A percentile compares a stretch with the other conserved stretches of the same genome.
These are phyloP conservation scores for Marchantia paleacea DNA, from an alignment of 225 moss, liverwort and hornwort genomes.

Conservation along the genomic window DNA sequence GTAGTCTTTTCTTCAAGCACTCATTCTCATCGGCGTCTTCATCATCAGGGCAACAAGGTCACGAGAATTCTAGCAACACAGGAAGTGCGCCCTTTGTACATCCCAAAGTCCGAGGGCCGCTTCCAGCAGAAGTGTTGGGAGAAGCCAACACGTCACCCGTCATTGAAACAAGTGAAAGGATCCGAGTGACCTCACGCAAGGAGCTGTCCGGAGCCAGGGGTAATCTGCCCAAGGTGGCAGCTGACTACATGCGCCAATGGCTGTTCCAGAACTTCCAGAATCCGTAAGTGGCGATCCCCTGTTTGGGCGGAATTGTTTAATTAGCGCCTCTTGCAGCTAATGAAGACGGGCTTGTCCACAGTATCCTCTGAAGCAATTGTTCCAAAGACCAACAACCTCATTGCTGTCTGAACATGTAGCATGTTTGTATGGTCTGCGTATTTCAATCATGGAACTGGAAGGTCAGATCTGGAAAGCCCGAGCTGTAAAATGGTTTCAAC, in stretches of 20 bases:
- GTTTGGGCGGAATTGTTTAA: background rate
- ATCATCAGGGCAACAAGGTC: slow-evolving; percentile 1
- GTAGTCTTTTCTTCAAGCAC: background rate
- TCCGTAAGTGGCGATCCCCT: slow-evolving; percentile 10
- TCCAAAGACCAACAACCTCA: background rate
- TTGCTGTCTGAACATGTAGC: background rate
- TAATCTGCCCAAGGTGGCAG: slow-evolving; percentile 16
- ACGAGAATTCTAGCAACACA: background rate
- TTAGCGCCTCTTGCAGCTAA: background rate
- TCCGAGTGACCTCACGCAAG: background rate
- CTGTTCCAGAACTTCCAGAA: slow-evolving; percentile 22
- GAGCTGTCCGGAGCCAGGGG: slow-evolving; percentile 22
- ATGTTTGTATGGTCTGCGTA: background rate
- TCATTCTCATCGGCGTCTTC: background rate
- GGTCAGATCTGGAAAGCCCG: too few species aligned
- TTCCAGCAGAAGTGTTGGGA: background rate
- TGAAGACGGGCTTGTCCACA: background rate
- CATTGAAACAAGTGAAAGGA: background rate
- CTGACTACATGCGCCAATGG: slow-evolving; percentile 22
- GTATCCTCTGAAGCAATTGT: background rate
- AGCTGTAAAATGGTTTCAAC: too few species aligned
- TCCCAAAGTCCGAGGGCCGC: background rate
- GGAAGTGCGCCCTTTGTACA: background rate
- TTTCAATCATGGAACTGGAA: too few species aligned
- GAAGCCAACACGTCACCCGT: background rate